A percentile compares a stretch with the other conserved stretches of the same genome.
These are phyloP conservation scores for Vickermania ingenoplastis DNA, from an alignment of 208 protist species.

Conservation along the genomic window DNA sequence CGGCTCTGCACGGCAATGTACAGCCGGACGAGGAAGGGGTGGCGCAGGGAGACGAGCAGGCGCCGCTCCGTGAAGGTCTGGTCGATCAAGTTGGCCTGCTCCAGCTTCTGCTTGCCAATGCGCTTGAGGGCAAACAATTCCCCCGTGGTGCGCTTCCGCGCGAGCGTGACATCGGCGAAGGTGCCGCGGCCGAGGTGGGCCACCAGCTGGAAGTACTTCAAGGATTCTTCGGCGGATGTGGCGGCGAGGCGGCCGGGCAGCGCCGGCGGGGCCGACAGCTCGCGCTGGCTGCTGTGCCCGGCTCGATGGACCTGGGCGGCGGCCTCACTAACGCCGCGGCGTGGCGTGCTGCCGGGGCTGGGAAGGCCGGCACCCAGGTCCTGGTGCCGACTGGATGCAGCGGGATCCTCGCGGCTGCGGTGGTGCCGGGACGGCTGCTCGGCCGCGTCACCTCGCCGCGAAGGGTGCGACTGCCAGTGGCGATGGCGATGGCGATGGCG, in stretches of 20 bases:
- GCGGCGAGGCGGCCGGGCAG: slow-evolving; percentile 5
- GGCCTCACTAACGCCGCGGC: too few species aligned
- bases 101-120: slow-evolving; percentile 77
- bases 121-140: slow-evolving; percentile 82
- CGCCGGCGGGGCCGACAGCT: not conserved
- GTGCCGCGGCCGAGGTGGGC: slow-evolving; percentile 74
- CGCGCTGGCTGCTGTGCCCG: too few species aligned
- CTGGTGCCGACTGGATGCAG: not conserved
- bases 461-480: too few species aligned
- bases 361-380: not conserved
- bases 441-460: too few species aligned
- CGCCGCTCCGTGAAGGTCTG: slow-evolving; percentile 82
- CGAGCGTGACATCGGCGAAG: slow-evolving; percentile 83
- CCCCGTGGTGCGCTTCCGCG: slow-evolving; percentile 44
- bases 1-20: slow-evolving; percentile 79
- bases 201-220: slow-evolving; percentile 80
- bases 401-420: not conserved
- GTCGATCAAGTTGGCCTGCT: slow-evolving; percentile 67
- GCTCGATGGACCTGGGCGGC: too few species aligned
- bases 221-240: slow-evolving; percentile 63
- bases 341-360: too few species aligned
- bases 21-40: slow-evolving; percentile 75
- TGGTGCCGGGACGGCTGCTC: too few species aligned
- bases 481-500: too few species aligned
- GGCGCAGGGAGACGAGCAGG: slow-evolving; percentile 57